Conservation (phyloP, 768 basidiomycete species). For the Lactifluus rugatus region DNA sequence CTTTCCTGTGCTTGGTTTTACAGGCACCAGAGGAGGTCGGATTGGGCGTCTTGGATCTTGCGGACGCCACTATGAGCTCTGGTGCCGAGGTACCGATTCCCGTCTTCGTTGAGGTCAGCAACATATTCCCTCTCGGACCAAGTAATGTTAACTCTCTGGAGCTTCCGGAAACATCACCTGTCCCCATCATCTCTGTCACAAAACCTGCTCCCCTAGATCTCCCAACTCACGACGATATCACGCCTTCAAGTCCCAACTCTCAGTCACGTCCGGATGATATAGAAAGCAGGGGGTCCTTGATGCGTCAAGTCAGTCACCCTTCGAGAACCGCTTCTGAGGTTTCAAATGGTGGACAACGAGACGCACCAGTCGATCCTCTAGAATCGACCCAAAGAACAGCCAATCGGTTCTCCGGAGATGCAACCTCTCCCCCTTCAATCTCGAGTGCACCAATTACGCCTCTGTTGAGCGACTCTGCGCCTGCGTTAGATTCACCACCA, state of each 20-base stretch:
- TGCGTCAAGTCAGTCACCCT: constrained; percentile 17
- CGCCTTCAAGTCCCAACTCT: constrained; percentile 30
- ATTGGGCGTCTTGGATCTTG: constrained; percentile 34
- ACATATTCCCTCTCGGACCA: constrained; percentile 2
- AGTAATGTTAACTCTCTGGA: constrained; percentile 16
- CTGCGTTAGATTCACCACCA: constrained; percentile 25
- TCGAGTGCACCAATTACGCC: constrained; percentile 2
- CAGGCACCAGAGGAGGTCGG: constrained; percentile 38
- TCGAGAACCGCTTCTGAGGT: background rate
- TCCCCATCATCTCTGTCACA: constrained; percentile 54
- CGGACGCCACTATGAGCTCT: constrained; percentile 4
- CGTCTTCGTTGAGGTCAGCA: constrained; percentile 34
- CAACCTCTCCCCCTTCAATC: constrained; percentile 7
- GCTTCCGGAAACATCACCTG: constrained; percentile 18
- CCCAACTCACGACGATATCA: constrained; percentile 55
- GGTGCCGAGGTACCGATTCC: constrained; percentile 56
- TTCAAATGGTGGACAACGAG: background rate
- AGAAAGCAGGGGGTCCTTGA: constrained; percentile 19
- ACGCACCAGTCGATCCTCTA: background rate
- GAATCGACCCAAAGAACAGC: background rate
- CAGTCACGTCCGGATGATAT: constrained; percentile 24
- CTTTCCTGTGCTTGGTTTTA: constrained; percentile 6
- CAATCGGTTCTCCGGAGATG: constrained; percentile 14
- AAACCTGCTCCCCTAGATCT: constrained; percentile 65
- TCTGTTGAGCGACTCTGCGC: constrained; percentile 34